Conservation (phyloP, 2,329 filamentous ascomycete genomes). For the Trichoderma simmonsii region DNA sequence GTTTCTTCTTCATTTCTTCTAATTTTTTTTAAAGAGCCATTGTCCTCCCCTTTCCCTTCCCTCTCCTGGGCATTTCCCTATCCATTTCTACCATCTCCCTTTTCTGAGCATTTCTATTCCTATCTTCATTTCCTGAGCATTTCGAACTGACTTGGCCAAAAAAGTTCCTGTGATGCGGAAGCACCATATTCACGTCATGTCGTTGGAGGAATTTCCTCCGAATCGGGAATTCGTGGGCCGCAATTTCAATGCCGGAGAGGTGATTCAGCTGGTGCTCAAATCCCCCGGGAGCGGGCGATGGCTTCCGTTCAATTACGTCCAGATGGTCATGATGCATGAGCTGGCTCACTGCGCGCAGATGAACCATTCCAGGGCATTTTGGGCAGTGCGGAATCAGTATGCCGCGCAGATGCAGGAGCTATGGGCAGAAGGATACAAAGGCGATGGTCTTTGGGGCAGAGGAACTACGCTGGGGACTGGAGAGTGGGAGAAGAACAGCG, state of each 20-base stretch:
- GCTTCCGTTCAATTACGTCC: conserved; percentile 79
- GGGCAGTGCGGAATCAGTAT: conserved; percentile 73
- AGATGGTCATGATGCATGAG: conserved; percentile 96
- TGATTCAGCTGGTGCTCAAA: conserved; percentile 79
- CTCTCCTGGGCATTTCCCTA: no score
- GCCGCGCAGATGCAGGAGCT: conserved; percentile 67
- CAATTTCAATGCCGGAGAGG: conserved; percentile 87
- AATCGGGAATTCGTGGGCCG: conserved; percentile 82
- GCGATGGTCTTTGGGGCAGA: conserved; percentile 79
- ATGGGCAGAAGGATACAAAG: conserved; percentile 69
- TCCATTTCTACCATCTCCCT: no score
- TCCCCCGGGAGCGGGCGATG: conserved; percentile 62
- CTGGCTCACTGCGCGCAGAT: conserved; percentile 86
- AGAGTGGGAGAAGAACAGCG: conserved; percentile 53
- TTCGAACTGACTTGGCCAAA: conserved; percentile 26
- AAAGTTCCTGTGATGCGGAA: conserved; percentile 65
- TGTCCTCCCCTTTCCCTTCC: no score
- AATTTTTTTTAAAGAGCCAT: no score
- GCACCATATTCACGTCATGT: conserved; percentile 61
- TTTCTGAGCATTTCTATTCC: no score
- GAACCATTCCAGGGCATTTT: conserved; percentile 82
- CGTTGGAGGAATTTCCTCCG: conserved; percentile 76
- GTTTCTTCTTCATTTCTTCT: no score
- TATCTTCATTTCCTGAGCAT: rapidly evolving
- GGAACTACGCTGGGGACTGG: conserved; percentile 63